phyloP scores from a whole-genome alignment of 2,329 filamentous ascomycete species.

The Lachnellula suecica region DNA sequence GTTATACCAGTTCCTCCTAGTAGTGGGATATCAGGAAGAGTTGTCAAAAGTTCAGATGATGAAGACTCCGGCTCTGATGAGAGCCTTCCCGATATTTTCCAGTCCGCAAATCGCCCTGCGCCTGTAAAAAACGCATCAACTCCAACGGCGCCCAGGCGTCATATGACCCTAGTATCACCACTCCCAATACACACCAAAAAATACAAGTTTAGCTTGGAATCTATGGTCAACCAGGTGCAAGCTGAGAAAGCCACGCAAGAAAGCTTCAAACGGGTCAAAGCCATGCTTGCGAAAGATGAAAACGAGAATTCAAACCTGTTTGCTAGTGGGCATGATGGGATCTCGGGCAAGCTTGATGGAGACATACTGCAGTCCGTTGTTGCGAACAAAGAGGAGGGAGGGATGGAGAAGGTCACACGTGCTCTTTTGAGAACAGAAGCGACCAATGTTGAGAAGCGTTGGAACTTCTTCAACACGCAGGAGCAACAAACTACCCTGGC shows the following conservation, averaged over 20 bases:
- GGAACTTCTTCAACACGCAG: slow-evolving; percentile 53
- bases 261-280: slow-evolving; percentile 44
- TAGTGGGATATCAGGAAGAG: slow-evolving; percentile 3
- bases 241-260: slow-evolving; percentile 60
- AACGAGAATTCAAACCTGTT: slow-evolving; percentile 24
- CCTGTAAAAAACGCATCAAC: slow-evolving; percentile 15
- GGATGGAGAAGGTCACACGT: slow-evolving; percentile 46
- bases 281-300: slow-evolving; percentile 22
- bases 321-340: slow-evolving; percentile 2
- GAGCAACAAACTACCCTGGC: neutral
- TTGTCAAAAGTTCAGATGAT: slow-evolving; percentile 71
- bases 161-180: slow-evolving; percentile 40
- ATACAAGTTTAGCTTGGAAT: slow-evolving; percentile 64
- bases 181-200: slow-evolving; percentile 48
- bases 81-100: slow-evolving; percentile 44
- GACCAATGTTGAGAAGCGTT: slow-evolving; percentile 49
- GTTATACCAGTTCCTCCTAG: neutral
- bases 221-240: slow-evolving; percentile 58
- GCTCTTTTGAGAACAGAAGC: slow-evolving; percentile 63
- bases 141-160: slow-evolving; percentile 12
- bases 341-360: slow-evolving; percentile 28
- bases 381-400: slow-evolving; percentile 41
- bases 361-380: slow-evolving; percentile 42
- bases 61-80: slow-evolving; percentile 57
- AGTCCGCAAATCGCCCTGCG: slow-evolving; percentile 9